These are phyloP conservation scores for Pseudomassariella vexata DNA, from an alignment of 2,329 filamentous ascomycete species.

Conservation along the genomic window DNA sequence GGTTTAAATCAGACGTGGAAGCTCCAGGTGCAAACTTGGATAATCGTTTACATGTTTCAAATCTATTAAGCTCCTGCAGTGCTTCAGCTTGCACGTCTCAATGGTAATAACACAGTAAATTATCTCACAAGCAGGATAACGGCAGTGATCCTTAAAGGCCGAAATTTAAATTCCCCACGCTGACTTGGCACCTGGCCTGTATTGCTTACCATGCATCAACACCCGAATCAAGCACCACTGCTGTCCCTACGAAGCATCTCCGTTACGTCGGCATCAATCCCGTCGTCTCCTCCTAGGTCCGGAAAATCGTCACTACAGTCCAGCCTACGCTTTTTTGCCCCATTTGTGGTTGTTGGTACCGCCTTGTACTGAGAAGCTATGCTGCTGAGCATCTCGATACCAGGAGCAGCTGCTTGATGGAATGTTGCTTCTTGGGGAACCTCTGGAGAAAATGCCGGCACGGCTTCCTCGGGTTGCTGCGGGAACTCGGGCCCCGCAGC, in stretches of 20 bases:
- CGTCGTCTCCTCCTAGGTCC: conserved; percentile 48
- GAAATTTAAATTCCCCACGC: no score
- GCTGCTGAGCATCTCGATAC: conserved; percentile 33
- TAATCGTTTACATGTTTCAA: no score
- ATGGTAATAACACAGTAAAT: no score
- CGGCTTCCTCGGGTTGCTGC: conserved; percentile 13
- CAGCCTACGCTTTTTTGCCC: conserved; percentile 51
- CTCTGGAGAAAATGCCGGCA: conserved; percentile 14
- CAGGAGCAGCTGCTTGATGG: conserved; percentile 19
- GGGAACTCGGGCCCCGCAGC: conserved; percentile 33
- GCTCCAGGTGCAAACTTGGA: no score
- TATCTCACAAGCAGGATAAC: no score
- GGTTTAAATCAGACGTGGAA: no score
- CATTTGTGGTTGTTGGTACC: conserved; percentile 43
- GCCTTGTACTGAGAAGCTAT: conserved; percentile 41
- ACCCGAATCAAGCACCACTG: conserved; percentile 13
- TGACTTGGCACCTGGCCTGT: no score
- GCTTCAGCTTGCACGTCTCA: no score
- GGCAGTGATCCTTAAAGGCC: no score
- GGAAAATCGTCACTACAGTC: conserved; percentile 47
- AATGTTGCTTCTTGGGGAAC: conserved; percentile 15
- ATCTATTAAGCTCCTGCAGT: no score
- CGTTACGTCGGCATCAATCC: conserved; percentile 50
- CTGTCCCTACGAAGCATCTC: conserved; percentile 46
- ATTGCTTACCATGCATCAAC: no score